These are phyloP conservation scores for Ballota nigra DNA, from an alignment of 257 asterid species.

Conservation along the genomic window DNA sequence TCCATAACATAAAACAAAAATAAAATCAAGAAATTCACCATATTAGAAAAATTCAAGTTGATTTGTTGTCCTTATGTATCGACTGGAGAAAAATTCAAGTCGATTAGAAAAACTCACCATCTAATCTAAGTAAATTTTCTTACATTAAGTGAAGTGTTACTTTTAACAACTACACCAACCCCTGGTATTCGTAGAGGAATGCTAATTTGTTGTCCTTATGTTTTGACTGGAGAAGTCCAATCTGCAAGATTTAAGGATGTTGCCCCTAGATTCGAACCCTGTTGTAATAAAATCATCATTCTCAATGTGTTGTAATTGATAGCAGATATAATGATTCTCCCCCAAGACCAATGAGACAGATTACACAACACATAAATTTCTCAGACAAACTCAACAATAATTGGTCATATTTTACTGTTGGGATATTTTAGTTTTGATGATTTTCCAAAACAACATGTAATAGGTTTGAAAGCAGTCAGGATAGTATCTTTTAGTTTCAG, in stretches of 20 bases:
- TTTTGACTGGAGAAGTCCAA: conserved; percentile 34
- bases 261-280: conserved; percentile 46
- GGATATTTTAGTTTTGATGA: too few relatives aligned
- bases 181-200: conserved; percentile 41
- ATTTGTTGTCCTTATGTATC: too few relatives aligned
- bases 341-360: neutral
- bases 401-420: too few relatives aligned
- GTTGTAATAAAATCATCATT: conserved; percentile 30
- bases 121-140: conserved; percentile 21
- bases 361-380: neutral
- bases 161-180: neutral
- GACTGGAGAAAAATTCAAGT: too few relatives aligned
- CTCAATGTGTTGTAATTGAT: neutral
- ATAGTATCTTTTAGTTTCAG: too few relatives aligned
- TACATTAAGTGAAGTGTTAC: conserved; percentile 43
- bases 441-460: too few relatives aligned
- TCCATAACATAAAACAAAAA: too few relatives aligned
- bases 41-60: too few relatives aligned
- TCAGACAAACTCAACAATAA: too few relatives aligned
- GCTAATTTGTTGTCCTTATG: conserved; percentile 34
- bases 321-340: neutral
- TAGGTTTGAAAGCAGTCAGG: too few relatives aligned
- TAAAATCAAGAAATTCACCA: too few relatives aligned
- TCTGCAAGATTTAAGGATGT: conserved; percentile 59
- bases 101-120: too few relatives aligned